phyloP scores from a whole-genome alignment of 495 filamentous ascomycete genomes.

The Penicillium lividum region DNA sequence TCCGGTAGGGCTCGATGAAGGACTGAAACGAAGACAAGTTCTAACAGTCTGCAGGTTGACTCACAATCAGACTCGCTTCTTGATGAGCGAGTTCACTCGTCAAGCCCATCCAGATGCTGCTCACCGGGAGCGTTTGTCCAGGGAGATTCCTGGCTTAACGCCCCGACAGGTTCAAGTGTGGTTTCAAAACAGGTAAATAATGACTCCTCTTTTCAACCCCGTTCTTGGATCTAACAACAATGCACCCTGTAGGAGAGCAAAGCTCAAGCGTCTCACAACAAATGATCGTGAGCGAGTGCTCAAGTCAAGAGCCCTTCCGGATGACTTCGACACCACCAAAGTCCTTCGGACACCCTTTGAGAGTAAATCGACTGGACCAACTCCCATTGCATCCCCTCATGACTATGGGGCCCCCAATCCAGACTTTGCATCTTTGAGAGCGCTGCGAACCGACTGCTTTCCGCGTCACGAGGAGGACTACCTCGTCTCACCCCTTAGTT shows the following conservation, averaged over 20 bases:
- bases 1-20: conserved; percentile 64
- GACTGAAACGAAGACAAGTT: neutral
- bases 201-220: conserved; percentile 10
- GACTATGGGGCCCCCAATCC: conserved; percentile 20
- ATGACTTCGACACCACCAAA: conserved; percentile 90
- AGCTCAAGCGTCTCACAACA: conserved; percentile 89
- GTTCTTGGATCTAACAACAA: conserved; percentile 26
- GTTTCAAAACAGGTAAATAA: conserved; percentile 92
- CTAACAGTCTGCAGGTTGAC: conserved; percentile 65
- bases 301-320: conserved; percentile 87
- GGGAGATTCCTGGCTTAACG: conserved; percentile 90
- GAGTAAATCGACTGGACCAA: conserved; percentile 34
- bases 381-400: conserved; percentile 35
- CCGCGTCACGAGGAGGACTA: conserved; percentile 46
- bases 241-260: conserved; percentile 67
- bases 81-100: conserved; percentile 96
- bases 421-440: conserved; percentile 26
- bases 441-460: conserved; percentile 40
- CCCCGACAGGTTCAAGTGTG: conserved; percentile 96
- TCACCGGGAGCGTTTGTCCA: conserved; percentile 84
- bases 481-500: conserved; percentile 46
- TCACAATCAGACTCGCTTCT: conserved; percentile 92
- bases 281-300: conserved; percentile 95
- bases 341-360: conserved; percentile 76
- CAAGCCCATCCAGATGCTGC: conserved; percentile 94